Percentiles rank a stretch among this genome's conserved stretches.
These are phyloP conservation scores for Dryas drummondii DNA, from an alignment of 306 rosid species.

Conservation along the genomic window DNA sequence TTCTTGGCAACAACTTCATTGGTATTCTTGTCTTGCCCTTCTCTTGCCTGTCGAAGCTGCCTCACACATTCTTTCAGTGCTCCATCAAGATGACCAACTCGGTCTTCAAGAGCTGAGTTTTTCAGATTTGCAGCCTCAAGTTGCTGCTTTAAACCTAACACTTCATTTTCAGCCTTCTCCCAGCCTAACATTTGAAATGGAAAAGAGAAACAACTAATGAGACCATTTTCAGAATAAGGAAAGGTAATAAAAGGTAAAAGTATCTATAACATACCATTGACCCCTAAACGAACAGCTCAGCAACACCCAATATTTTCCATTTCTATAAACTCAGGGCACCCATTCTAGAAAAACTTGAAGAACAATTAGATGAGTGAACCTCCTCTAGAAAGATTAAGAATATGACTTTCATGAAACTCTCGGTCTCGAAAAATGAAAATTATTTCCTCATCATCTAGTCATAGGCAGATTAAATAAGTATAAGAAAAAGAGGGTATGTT, in stretches of 20 bases:
- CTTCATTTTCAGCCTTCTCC: constrained; percentile 84
- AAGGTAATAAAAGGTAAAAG: not conserved
- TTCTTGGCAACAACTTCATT: constrained; percentile 44
- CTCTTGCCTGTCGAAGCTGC: constrained; percentile 84
- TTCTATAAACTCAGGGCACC: constrained; percentile 12
- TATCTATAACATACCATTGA: constrained; percentile 8
- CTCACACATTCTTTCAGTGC: constrained; percentile 81
- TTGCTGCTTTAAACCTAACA: constrained; percentile 48
- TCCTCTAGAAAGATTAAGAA: constrained; percentile 6
- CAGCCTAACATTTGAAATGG: constrained; percentile 50
- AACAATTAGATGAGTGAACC: constrained; percentile 1
- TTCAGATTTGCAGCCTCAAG: constrained; percentile 60
- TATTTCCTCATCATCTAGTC: not conserved
- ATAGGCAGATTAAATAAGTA: not conserved
- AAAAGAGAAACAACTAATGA: constrained; percentile 9
- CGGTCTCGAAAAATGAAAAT: not conserved
- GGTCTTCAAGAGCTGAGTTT: constrained; percentile 64
- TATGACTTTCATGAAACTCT: not conserved
- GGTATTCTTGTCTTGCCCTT: constrained; percentile 59
- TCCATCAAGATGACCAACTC: constrained; percentile 77
- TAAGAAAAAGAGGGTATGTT: not conserved
- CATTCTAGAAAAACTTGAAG: constrained; percentile 3
- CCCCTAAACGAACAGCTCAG: constrained; percentile 4
- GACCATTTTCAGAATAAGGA: constrained; percentile 1
- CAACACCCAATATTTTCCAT: constrained; percentile 15